phyloP scores from a whole-genome alignment of 306 rosid species.

The Alnus rubra region DNA sequence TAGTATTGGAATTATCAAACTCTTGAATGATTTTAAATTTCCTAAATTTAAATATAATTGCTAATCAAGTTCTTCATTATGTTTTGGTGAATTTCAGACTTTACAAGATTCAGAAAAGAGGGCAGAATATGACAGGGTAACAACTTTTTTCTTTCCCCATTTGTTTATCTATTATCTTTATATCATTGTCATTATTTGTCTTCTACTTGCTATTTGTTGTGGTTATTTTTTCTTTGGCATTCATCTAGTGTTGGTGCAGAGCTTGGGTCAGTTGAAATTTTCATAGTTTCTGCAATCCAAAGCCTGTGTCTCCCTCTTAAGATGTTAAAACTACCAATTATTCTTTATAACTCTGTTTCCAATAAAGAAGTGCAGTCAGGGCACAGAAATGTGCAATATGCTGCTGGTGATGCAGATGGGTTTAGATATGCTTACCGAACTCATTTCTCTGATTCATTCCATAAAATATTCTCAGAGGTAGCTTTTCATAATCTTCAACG shows the following conservation, averaged over 20 bases:
- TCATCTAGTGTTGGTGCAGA: background rate
- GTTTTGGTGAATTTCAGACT: slow-evolving; percentile 52
- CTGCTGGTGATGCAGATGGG: slow-evolving; percentile 50
- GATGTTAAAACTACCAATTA: slow-evolving; percentile 27
- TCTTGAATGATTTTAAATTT: slow-evolving; percentile 5
- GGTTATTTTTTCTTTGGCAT: background rate
- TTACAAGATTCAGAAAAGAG: slow-evolving; percentile 81
- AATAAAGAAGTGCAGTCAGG: slow-evolving; percentile 46
- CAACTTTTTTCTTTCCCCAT: background rate
- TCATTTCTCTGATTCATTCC: slow-evolving; percentile 85
- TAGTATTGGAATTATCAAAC: slow-evolving; percentile 9
- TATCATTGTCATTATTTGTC: slow-evolving; percentile 10
- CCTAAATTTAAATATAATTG: slow-evolving; percentile 20
- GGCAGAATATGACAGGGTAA: slow-evolving; percentile 68
- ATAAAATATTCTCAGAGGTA: slow-evolving; percentile 92
- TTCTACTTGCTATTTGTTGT: background rate
- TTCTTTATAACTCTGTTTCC: slow-evolving; percentile 25
- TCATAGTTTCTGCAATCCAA: slow-evolving; percentile 30
- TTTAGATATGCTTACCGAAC: slow-evolving; percentile 58
- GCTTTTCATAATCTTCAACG: slow-evolving; percentile 7
- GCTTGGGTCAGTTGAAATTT: slow-evolving; percentile 14
- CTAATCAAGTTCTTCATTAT: slow-evolving; percentile 17
- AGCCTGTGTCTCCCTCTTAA: slow-evolving; percentile 6
- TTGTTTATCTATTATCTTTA: background rate
- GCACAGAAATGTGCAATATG: slow-evolving; percentile 53